These are phyloP conservation scores for Linum usitatissimum DNA, from an alignment of 345 rosid genomes.

Conservation along the genomic window DNA sequence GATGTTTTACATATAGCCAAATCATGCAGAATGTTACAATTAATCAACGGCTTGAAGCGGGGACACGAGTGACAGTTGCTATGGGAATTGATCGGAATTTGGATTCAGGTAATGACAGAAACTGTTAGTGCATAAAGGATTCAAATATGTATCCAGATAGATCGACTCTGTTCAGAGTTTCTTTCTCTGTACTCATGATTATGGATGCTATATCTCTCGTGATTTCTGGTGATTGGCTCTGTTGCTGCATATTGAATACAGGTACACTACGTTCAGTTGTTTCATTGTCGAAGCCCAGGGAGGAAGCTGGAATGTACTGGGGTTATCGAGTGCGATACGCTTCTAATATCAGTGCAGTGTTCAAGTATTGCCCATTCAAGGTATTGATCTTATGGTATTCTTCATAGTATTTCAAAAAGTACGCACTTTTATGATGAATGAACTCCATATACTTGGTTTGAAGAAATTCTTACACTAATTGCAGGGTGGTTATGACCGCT, in stretches of 20 bases:
- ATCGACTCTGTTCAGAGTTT: not conserved
- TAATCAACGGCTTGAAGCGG: conserved; percentile 63
- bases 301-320: conserved; percentile 75
- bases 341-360: conserved; percentile 52
- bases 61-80: conserved; percentile 75
- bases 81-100: conserved; percentile 64
- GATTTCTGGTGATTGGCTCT: not conserved
- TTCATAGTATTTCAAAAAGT: not conserved
- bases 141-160: not conserved
- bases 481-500: conserved; percentile 86
- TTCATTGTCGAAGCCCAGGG: conserved; percentile 58
- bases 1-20: conserved; percentile 14
- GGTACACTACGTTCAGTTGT: conserved; percentile 57
- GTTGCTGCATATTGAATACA: conserved; percentile 28
- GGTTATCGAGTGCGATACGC: conserved; percentile 92
- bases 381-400: conserved; percentile 31
- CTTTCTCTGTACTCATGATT: not conserved
- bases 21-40: conserved; percentile 53
- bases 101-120: conserved; percentile 34
- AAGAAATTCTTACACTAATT: conserved; percentile 7
- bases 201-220: not conserved
- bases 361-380: conserved; percentile 50
- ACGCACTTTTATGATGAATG: not conserved
- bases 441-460: not conserved
- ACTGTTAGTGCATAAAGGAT: not conserved